Conservation (phyloP, 2,329 filamentous ascomycete species). For the Colletotrichum filicis region DNA sequence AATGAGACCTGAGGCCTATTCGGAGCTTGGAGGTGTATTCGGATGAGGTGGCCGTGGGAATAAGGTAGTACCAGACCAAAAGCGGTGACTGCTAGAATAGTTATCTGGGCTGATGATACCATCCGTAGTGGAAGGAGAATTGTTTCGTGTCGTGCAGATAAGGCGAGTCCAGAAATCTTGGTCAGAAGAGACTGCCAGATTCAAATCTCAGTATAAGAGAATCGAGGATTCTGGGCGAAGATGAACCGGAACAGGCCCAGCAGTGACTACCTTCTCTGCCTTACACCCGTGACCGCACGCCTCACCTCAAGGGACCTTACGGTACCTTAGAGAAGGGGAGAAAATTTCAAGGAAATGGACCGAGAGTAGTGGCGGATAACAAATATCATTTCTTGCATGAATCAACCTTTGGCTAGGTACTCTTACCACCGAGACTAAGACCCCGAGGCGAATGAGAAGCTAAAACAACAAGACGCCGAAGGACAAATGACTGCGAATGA, state of each 20-base stretch:
- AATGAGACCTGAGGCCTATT: not conserved
- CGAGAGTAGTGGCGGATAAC: not conserved
- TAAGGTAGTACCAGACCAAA: not conserved
- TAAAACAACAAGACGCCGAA: not conserved
- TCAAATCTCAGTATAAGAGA: not conserved
- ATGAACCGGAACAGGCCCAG: conserved; percentile 1
- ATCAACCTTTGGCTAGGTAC: not conserved
- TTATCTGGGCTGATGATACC: too few relatives aligned
- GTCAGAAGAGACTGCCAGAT: not conserved
- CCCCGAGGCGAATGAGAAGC: not conserved
- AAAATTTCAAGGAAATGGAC: not conserved
- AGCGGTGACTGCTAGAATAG: not conserved
- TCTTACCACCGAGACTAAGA: not conserved
- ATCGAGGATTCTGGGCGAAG: not conserved
- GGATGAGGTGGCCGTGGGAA: not conserved
- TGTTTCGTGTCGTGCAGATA: not conserved
- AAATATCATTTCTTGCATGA: not conserved
- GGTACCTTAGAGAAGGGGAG: not conserved
- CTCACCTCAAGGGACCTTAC: too few relatives aligned
- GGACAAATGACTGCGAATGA: conserved; percentile 10
- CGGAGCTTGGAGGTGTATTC: not conserved
- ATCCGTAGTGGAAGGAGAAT: not conserved
- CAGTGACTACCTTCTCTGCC: too few relatives aligned
- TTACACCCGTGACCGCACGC: too few relatives aligned
- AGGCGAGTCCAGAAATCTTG: not conserved